These are phyloP conservation scores for Ogataea ramenticola DNA, from an alignment of 805 yeast species.

Conservation along the genomic window DNA sequence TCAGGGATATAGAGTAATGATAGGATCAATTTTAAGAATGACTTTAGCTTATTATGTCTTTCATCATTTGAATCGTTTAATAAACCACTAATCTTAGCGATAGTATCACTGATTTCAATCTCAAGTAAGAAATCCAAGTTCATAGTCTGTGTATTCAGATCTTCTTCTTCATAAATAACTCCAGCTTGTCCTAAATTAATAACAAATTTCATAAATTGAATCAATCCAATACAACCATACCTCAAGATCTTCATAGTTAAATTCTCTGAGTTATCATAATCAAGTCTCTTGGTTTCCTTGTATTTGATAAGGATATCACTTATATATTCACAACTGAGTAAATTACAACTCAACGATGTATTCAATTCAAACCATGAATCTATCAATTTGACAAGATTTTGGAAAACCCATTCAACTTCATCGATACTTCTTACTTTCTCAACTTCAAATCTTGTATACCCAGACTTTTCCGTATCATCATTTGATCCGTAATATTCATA, in stretches of 20 bases:
- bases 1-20: constrained; percentile 10
- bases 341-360: constrained; percentile 66
- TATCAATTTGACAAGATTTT: constrained; percentile 44
- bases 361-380: constrained; percentile 68
- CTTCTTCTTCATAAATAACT: constrained; percentile 72
- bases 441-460: constrained; percentile 31
- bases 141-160: constrained; percentile 58
- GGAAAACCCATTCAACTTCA: constrained; percentile 44
- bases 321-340: constrained; percentile 68
- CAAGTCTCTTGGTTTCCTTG: not conserved
- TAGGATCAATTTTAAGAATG: constrained; percentile 9
- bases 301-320: not conserved
- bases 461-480: constrained; percentile 23
- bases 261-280: constrained; percentile 5
- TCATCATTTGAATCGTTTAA: constrained; percentile 14
- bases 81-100: constrained; percentile 21
- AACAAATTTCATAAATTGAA: constrained; percentile 45
- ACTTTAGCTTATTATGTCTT: constrained; percentile 14
- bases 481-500: constrained; percentile 19
- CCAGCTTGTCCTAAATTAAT: constrained; percentile 42
- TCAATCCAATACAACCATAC: constrained; percentile 43
- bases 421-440: constrained; percentile 24
- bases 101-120: constrained; percentile 10
- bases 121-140: constrained; percentile 35
- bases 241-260: constrained; percentile 34